These are phyloP conservation scores for Pichia ethanolica DNA, from an alignment of 805 yeast species.

Conservation along the genomic window DNA sequence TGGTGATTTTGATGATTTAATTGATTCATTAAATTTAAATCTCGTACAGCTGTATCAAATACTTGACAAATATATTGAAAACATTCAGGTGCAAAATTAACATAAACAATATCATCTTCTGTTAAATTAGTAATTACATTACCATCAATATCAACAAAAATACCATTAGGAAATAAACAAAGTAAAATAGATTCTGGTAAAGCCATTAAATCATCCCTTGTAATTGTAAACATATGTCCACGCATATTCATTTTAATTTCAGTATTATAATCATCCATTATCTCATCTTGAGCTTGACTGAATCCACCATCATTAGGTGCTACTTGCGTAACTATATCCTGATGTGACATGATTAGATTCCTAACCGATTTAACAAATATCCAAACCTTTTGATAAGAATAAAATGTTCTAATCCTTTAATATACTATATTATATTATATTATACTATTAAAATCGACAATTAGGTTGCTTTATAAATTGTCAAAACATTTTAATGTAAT, in stretches of 20 bases:
- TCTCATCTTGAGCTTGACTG: constrained; percentile 12
- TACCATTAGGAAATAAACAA: constrained; percentile 87
- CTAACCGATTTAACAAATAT: neutral
- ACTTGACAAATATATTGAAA: constrained; percentile 73
- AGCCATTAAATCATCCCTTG: constrained; percentile 84
- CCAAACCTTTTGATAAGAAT: no score
- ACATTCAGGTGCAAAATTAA: constrained; percentile 81
- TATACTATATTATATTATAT: no score
- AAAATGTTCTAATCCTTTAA: no score
- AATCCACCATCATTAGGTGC: constrained; percentile 24
- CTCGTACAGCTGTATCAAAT: constrained; percentile 64
- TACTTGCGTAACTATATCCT: constrained; percentile 67
- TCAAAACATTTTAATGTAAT: no score
- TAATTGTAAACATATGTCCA: constrained; percentile 64
- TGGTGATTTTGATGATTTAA: constrained; percentile 1
- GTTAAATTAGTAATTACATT: constrained; percentile 72
- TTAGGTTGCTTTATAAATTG: no score
- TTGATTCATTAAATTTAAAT: constrained; percentile 38
- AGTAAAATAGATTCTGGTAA: constrained; percentile 85
- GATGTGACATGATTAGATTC: constrained; percentile 20
- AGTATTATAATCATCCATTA: constrained; percentile 48
- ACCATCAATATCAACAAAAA: constrained; percentile 69
- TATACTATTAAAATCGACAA: no score
- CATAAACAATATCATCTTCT: constrained; percentile 71
- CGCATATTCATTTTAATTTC: constrained; percentile 72